A percentile compares a stretch with the other conserved stretches of the same genome.
Conservation (phyloP, 495 filamentous ascomycete genomes). For the Barbatosphaeria neglecta region DNA sequence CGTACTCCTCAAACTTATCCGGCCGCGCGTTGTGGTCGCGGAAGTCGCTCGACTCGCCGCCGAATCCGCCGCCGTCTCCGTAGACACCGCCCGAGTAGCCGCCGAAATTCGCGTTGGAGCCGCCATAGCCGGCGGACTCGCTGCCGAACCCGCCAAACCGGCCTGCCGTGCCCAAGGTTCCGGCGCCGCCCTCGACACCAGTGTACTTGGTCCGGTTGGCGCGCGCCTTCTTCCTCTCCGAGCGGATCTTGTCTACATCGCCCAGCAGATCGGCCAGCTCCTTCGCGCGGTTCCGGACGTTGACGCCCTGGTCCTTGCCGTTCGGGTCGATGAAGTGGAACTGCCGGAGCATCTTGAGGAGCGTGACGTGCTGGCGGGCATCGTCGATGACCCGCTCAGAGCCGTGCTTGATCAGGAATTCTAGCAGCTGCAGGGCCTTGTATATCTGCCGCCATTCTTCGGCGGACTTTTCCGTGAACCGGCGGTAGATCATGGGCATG, state of each 20-base stretch:
- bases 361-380: slow-evolving; percentile 83
- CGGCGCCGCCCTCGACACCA: slow-evolving; percentile 71
- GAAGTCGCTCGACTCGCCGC: slow-evolving; percentile 55
- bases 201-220: slow-evolving; percentile 85
- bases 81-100: slow-evolving; percentile 83
- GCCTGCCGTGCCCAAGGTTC: slow-evolving; percentile 40
- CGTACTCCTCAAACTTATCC: slow-evolving; percentile 91
- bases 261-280: slow-evolving; percentile 86
- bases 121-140: slow-evolving; percentile 50
- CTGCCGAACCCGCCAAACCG: slow-evolving; percentile 87
- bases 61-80: slow-evolving; percentile 87
- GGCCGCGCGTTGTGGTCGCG: slow-evolving; percentile 38
- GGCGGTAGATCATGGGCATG: slow-evolving; percentile 99
- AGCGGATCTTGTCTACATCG: slow-evolving; percentile 85
- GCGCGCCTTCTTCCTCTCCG: slow-evolving; percentile 90
- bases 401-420: slow-evolving; percentile 96
- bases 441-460: slow-evolving; percentile 99
- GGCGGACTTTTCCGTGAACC: slow-evolving; percentile 95
- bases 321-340: slow-evolving; percentile 96
- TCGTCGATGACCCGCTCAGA: slow-evolving; percentile 98
- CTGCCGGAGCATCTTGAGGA: slow-evolving; percentile 96
- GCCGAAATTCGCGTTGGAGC: slow-evolving; percentile 52
- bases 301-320: slow-evolving; percentile 96
- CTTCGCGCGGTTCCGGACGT: slow-evolving; percentile 92
- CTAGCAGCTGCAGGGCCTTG: slow-evolving; percentile 91